Evolutionary conservation across 352 stramenopile species (phyloP), one percentile per base, ranked within the genome.

Genomic region (Plasmopara viticola): DNA sequence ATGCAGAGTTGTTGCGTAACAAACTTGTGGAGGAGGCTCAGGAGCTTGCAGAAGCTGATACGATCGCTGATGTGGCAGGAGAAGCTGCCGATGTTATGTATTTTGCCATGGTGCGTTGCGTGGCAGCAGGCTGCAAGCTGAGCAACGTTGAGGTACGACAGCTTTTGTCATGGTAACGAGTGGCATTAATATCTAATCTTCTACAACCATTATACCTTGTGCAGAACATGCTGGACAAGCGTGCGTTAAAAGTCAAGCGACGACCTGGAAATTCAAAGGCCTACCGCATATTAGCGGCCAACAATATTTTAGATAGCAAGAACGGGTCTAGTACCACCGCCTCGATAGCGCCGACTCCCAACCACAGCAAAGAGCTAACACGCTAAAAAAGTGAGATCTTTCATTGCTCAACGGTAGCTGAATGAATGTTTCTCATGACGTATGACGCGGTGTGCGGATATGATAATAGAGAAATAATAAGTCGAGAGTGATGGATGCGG

Each of bases 1-100:
- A 98, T 65, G 66, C 74, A 0, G 68, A 79, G 51, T 64, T 98
- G 56, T 71, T 98, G 48, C 84, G 92, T 17, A 93, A 97, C 64
- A 98, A 98, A 72, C 75, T 98, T 18, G 92, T 98, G 9, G 95
- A 98, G 62, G 95, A 98, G 73, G 91, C 91, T 17, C 94, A 98
- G 62, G 90, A 97, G 57, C 79, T 97, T 14, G 78, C 86, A 4
- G 90, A 97, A 60, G 89, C 90, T 6, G 70, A 94, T 57, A 87
- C 64, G 4, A 66, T 77, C 30, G 50, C 86, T 14, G 83, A 98
- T 56, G 90, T 98, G 0, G 93, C 94, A 7, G 90, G 87, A 33
- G 95, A 98, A 68, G 80, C 96, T 7, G 95, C 94, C 6, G 95
- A 98, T 73, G 87, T 98, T 13, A 71, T 98, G 59, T 98, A 98